These are phyloP conservation scores for Solanum sejunctum DNA, from an alignment of 257 asterid genomes.

Conservation along the genomic window DNA sequence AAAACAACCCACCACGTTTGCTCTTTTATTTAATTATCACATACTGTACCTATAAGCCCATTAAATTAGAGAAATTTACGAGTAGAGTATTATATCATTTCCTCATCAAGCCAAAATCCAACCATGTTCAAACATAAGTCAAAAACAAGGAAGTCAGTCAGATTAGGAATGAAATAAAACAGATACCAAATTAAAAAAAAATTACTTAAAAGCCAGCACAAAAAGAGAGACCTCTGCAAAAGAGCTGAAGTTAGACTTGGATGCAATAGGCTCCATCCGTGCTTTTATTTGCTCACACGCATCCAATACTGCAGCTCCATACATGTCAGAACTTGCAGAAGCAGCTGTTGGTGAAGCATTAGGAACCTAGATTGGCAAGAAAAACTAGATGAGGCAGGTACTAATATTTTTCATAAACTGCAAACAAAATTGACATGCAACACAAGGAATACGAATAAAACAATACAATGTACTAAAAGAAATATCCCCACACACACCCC, in stretches of 20 bases:
- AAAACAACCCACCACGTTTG: neutral
- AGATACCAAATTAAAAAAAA: neutral
- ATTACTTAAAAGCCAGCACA: neutral
- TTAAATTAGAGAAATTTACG: neutral
- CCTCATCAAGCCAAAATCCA: neutral
- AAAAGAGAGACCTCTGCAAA: slow-evolving; percentile 59
- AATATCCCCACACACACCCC: neutral
- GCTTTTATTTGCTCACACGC: slow-evolving; percentile 94
- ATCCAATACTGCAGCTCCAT: slow-evolving; percentile 95
- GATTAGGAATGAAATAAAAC: neutral
- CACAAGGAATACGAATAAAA: neutral
- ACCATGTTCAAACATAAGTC: neutral
- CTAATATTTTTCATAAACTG: neutral
- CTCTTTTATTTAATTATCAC: neutral
- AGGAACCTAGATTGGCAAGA: slow-evolving; percentile 47
- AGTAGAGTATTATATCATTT: neutral
- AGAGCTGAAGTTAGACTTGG: slow-evolving; percentile 37
- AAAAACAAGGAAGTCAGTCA: neutral
- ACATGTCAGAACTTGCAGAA: slow-evolving; percentile 95
- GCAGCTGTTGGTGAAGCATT: slow-evolving; percentile 99
- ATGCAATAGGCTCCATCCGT: slow-evolving; percentile 67
- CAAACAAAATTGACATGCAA: neutral
- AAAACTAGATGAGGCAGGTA: neutral
- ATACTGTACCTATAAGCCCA: neutral
- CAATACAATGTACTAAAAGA: neutral